Percentiles rank a stretch among this genome's conserved stretches.
These are phyloP conservation scores for Boletales sp. DNA, from an alignment of 768 basidiomycete genomes.

Conservation along the genomic window DNA sequence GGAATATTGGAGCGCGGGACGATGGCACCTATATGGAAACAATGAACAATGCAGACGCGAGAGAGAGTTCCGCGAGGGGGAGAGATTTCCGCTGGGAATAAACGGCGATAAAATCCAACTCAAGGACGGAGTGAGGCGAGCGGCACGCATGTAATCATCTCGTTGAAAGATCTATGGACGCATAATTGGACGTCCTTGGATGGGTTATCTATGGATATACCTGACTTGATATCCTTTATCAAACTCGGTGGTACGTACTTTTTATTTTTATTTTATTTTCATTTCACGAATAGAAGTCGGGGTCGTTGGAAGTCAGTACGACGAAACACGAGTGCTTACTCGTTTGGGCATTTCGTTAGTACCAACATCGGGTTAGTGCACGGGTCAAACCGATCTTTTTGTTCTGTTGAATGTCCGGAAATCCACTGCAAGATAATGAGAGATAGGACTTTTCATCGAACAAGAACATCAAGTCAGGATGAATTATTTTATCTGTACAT, in stretches of 20 bases:
- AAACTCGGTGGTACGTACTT: no score
- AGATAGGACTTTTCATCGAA: constrained; percentile 6
- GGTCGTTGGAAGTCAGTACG: no score
- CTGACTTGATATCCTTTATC: constrained; percentile 10
- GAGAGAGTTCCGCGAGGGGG: no score
- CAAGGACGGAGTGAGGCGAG: no score
- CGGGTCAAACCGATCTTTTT: background rate
- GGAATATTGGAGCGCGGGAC: no score
- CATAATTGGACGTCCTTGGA: background rate
- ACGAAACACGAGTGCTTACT: background rate
- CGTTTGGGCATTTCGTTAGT: constrained; percentile 6
- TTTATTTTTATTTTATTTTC: no score
- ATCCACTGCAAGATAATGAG: background rate
- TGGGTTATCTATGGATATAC: constrained; percentile 1
- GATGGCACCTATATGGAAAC: background rate
- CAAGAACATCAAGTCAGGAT: background rate
- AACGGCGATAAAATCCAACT: no score
- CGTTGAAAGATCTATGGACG: no score
- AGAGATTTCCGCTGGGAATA: no score
- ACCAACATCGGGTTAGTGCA: background rate
- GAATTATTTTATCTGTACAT: no score
- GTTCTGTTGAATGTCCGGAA: constrained; percentile 6
- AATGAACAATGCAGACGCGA: background rate
- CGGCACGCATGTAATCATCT: no score
- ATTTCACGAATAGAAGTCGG: no score